These are phyloP conservation scores for Colletotrichum simmondsii DNA, from an alignment of 2,329 filamentous ascomycete species.

Conservation along the genomic window DNA sequence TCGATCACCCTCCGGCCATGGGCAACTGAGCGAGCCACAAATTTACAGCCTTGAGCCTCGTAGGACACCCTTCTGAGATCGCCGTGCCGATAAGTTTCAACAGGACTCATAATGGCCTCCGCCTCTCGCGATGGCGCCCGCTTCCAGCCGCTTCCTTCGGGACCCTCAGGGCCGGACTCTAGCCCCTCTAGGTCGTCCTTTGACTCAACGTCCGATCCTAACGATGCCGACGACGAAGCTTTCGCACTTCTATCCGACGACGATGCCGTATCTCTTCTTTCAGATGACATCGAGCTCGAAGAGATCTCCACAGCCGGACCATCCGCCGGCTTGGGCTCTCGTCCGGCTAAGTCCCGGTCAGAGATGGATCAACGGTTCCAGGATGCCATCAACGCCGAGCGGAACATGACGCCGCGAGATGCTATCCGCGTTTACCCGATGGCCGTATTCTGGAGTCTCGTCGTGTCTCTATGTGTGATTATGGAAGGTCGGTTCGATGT, in stretches of 20 bases:
- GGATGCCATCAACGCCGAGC: slow-evolving; percentile 32
- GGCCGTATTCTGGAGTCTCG: slow-evolving; percentile 40
- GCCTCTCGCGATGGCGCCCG: background rate
- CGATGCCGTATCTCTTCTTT: background rate
- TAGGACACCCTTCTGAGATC: background rate
- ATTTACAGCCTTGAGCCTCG: background rate
- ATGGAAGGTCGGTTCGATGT: slow-evolving; percentile 42
- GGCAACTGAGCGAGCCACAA: background rate
- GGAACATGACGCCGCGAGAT: slow-evolving; percentile 38
- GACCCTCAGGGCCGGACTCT: background rate
- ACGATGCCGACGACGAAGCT: slow-evolving; percentile 3
- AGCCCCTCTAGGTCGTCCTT: background rate
- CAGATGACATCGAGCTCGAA: background rate
- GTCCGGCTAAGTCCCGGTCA: background rate
- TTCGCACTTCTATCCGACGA: background rate
- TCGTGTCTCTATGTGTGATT: slow-evolving; percentile 42
- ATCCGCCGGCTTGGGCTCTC: background rate
- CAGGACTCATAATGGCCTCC: background rate
- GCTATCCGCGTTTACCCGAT: slow-evolving; percentile 42
- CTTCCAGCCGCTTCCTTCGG: background rate
- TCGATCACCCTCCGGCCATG: background rate
- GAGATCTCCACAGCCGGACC: background rate
- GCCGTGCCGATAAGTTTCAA: no score
- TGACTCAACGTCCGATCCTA: background rate
- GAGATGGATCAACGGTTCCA: background rate